phyloP scores from a whole-genome alignment of 1,284 basidiomycete genomes.

The Ganoderma lingzhi region DNA sequence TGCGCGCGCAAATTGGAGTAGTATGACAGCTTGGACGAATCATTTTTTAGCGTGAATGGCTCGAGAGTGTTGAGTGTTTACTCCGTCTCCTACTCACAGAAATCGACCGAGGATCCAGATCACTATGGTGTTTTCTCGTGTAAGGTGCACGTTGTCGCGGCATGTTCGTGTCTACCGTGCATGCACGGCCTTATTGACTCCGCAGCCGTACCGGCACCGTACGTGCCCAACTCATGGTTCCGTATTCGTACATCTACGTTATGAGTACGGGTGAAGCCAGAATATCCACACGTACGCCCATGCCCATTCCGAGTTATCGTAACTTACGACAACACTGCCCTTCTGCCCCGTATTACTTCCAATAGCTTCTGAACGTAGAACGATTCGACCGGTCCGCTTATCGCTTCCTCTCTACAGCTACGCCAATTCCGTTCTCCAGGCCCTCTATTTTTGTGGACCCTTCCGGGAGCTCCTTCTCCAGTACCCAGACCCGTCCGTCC shows the following conservation, averaged over 20 bases:
- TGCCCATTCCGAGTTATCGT: not conserved
- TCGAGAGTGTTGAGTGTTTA: not conserved
- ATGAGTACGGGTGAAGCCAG: not conserved
- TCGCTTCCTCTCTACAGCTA: conserved; percentile 65
- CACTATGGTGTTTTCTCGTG: too few relatives aligned
- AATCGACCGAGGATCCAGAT: too few relatives aligned
- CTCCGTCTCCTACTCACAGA: too few relatives aligned
- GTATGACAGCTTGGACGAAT: too few relatives aligned
- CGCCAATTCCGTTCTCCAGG: conserved; percentile 97
- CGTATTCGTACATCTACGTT: too few relatives aligned
- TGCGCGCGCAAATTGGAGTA: not conserved
- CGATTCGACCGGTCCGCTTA: not conserved
- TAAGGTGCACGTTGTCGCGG: not conserved
- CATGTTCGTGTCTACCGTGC: not conserved
- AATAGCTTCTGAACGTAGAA: conserved; percentile 1
- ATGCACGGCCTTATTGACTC: not conserved
- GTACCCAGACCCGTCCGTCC: conserved; percentile 54
- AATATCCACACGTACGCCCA: not conserved
- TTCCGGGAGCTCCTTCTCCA: conserved; percentile 81
- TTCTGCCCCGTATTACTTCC: not conserved
- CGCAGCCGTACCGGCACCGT: not conserved
- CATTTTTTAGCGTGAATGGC: too few relatives aligned
- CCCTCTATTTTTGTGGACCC: conserved; percentile 89
- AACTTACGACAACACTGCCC: not conserved
- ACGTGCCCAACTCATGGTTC: not conserved